These are phyloP conservation scores for Exidia glandulosa DNA, from an alignment of 768 basidiomycete genomes.

Conservation along the genomic window DNA sequence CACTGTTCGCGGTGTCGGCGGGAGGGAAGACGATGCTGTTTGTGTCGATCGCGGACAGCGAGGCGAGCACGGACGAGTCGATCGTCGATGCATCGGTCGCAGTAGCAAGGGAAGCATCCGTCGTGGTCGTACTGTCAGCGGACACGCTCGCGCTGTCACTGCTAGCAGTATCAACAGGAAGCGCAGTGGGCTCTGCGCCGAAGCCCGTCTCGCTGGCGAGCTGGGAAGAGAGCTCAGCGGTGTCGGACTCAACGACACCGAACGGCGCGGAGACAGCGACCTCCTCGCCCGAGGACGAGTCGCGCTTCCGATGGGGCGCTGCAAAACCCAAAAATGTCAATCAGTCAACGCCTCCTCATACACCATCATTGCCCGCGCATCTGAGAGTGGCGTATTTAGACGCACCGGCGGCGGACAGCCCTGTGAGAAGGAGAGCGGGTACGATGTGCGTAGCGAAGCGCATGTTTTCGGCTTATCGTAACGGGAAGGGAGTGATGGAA, in stretches of 20 bases:
- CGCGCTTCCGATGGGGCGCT: background rate
- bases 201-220: slow-evolving; percentile 1
- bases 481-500: background rate
- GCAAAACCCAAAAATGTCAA: background rate
- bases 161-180: too few relatives aligned
- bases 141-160: too few relatives aligned
- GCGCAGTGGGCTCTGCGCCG: background rate
- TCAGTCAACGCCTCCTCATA: too few relatives aligned
- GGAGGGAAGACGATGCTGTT: background rate
- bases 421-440: background rate
- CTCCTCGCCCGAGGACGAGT: slow-evolving; percentile 13
- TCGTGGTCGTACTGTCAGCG: too few relatives aligned
- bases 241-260: slow-evolving; percentile 34
- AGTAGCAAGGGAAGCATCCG: too few relatives aligned
- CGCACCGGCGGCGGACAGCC: background rate
- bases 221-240: slow-evolving; percentile 22
- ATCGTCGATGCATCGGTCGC: too few relatives aligned
- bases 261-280: slow-evolving; percentile 37
- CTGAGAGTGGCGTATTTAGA: background rate
- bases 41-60: background rate
- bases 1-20: background rate
- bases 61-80: too few relatives aligned
- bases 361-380: background rate
- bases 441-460: background rate
- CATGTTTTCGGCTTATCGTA: too few relatives aligned